A percentile compares a stretch with the other conserved stretches of the same genome.
phyloP scores from a whole-genome alignment of 495 filamentous ascomycete genomes.

The Talaromyces liani region DNA sequence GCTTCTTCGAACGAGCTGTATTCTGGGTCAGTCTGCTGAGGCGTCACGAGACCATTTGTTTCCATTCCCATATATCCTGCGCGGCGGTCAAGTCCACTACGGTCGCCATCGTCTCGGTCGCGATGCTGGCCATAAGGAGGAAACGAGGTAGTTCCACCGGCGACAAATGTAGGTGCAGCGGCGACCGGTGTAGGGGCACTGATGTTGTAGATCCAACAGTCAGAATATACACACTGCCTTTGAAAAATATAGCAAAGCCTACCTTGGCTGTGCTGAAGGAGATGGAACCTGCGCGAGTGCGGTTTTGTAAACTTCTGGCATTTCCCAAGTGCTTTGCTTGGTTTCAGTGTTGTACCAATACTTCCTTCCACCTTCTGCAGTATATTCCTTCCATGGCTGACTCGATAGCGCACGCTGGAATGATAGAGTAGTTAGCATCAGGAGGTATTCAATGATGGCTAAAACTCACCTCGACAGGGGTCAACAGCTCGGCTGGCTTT shows the following conservation, averaged over 20 bases:
- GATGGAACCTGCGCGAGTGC: conserved; percentile 53
- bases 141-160: conserved; percentile 53
- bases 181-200: conserved; percentile 8
- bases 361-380: conserved; percentile 73
- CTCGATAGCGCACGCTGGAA: conserved; percentile 68
- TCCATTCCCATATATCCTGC: conserved; percentile 52
- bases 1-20: conserved; percentile 85
- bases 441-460: background rate
- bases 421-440: conserved; percentile 8
- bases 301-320: conserved; percentile 77
- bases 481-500: conserved; percentile 88
- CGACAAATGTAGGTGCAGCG: conserved; percentile 55
- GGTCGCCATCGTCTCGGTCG: conserved; percentile 50
- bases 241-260: conserved; percentile 22
- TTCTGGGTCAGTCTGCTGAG: conserved; percentile 67
- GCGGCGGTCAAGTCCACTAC: conserved; percentile 57
- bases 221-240: background rate
- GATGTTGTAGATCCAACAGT: conserved; percentile 9
- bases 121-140: conserved; percentile 33
- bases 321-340: conserved; percentile 90
- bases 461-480: conserved; percentile 65
- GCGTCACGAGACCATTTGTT: conserved; percentile 51
- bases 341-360: conserved; percentile 93
- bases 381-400: conserved; percentile 91
- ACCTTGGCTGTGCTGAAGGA: conserved; percentile 49